A percentile compares a stretch with the other conserved stretches of the same genome.
phyloP scores from a whole-genome alignment of 176 grass and related monocot genomes.

The Alloteropsis semialata region DNA sequence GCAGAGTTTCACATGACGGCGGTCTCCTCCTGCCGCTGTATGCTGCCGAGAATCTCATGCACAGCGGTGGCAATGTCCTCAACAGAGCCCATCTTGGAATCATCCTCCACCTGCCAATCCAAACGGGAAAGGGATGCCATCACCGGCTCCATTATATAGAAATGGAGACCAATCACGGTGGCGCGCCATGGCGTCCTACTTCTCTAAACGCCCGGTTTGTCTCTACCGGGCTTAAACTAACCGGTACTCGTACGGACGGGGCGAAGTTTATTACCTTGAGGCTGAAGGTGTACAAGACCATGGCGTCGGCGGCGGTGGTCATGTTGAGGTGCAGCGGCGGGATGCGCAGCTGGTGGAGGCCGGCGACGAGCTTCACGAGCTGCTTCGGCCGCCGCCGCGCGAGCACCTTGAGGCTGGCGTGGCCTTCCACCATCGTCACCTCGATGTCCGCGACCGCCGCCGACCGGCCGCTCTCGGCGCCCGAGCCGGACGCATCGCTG shows the following conservation, averaged over 20 bases:
- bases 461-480: neutral
- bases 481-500: neutral
- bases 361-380: slow-evolving; percentile 55
- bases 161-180: neutral
- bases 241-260: neutral
- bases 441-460: slow-evolving; percentile 69
- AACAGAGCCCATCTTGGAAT: slow-evolving; percentile 60
- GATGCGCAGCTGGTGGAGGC: slow-evolving; percentile 66
- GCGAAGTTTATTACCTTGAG: slow-evolving; percentile 57
- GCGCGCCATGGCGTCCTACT: neutral
- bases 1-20: slow-evolving; percentile 28
- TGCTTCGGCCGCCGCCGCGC: slow-evolving; percentile 60
- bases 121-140: slow-evolving; percentile 10
- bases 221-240: slow-evolving; percentile 16
- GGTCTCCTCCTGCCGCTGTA: slow-evolving; percentile 37
- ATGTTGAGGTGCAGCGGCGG: slow-evolving; percentile 86
- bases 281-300: slow-evolving; percentile 85
- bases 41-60: slow-evolving; percentile 51
- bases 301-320: slow-evolving; percentile 60
- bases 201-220: slow-evolving; percentile 12
- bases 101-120: slow-evolving; percentile 60
- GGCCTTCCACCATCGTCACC: slow-evolving; percentile 96
- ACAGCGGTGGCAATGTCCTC: slow-evolving; percentile 62
- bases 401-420: slow-evolving; percentile 86
- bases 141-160: slow-evolving; percentile 6